Evolutionary conservation across 805 yeast genomes (phyloP).

Genomic region (Sugiyamaella smithiae): DNA sequence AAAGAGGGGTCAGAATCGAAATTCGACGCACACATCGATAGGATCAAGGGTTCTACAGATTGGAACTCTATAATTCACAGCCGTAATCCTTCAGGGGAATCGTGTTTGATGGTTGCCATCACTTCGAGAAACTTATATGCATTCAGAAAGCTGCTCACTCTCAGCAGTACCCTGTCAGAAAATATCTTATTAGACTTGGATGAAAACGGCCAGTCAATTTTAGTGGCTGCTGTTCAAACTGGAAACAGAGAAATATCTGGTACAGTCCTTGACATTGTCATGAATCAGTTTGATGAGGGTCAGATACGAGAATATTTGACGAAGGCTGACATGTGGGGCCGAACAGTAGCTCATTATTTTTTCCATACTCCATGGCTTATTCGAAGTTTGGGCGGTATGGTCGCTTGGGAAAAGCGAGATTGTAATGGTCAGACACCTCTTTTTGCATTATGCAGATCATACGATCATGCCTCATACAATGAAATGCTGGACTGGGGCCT

Average conservation of each 20-base stretch:
- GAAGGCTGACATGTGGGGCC: slow-evolving; percentile 47
- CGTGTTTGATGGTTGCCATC: slow-evolving; percentile 63
- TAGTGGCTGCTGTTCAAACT: slow-evolving; percentile 59
- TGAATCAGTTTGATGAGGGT: slow-evolving; percentile 38
- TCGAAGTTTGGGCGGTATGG: slow-evolving; percentile 49
- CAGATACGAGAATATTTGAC: slow-evolving; percentile 54
- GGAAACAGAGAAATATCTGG: slow-evolving; percentile 48
- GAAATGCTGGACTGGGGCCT: slow-evolving; percentile 22
- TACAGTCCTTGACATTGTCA: slow-evolving; percentile 47
- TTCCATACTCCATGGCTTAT: slow-evolving; percentile 56
- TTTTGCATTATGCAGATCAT: slow-evolving; percentile 69
- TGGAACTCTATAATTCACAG: slow-evolving; percentile 34
- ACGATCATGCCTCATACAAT: slow-evolving; percentile 68
- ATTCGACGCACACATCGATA: slow-evolving; percentile 7
- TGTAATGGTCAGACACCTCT: slow-evolving; percentile 71
- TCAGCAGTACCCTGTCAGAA: slow-evolving; percentile 54
- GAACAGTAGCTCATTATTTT: slow-evolving; percentile 73
- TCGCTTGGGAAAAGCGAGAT: slow-evolving; percentile 73
- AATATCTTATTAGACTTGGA: slow-evolving; percentile 68
- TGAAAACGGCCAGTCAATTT: slow-evolving; percentile 51
- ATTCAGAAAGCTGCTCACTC: slow-evolving; percentile 40
- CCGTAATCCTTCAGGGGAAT: slow-evolving; percentile 61
- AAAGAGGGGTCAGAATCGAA: slow-evolving; percentile 31
- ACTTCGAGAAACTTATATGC: slow-evolving; percentile 44
- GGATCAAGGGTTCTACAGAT: slow-evolving; percentile 9